A percentile compares a stretch with the other conserved stretches of the same genome.
Conservation (phyloP, 2,329 filamentous ascomycete species). For the Neophaeococcomyces aloes region DNA sequence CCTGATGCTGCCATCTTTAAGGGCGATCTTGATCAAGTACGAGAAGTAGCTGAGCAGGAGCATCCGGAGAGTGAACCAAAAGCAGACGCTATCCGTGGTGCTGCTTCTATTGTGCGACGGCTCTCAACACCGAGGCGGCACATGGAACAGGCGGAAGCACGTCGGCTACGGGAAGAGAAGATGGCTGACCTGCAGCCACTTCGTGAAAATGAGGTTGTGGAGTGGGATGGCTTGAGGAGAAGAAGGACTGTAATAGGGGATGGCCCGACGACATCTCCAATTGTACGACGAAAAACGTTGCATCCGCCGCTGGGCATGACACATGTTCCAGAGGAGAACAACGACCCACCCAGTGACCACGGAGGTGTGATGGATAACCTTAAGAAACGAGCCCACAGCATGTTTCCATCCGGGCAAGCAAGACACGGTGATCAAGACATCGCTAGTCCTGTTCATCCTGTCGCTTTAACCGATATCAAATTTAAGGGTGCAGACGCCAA, state of each 20-base stretch:
- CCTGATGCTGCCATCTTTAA: conserved; percentile 86
- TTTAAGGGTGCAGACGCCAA: conserved; percentile 41
- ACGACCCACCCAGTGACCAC: conserved; percentile 24
- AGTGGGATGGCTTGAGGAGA: conserved; percentile 85
- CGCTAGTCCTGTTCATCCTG: conserved; percentile 48
- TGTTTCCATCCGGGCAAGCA: conserved; percentile 28
- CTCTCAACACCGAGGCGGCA: conserved; percentile 66
- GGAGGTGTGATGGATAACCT: conserved; percentile 30
- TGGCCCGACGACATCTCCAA: conserved; percentile 34
- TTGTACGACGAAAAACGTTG: conserved; percentile 36
- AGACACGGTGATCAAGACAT: conserved; percentile 24
- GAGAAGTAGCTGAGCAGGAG: conserved; percentile 87
- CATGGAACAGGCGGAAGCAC: conserved; percentile 70
- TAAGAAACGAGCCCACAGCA: conserved; percentile 30
- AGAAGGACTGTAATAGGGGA: conserved; percentile 49
- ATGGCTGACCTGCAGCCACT: conserved; percentile 59
- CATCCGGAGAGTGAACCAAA: conserved; percentile 95
- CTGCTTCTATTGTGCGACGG: conserved; percentile 75
- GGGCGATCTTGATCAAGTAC: conserved; percentile 87
- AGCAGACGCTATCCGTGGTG: conserved; percentile 86
- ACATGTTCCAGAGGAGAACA: conserved; percentile 56
- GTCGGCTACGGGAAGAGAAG: conserved; percentile 69
- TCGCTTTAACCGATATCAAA: conserved; percentile 52
- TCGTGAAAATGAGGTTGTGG: conserved; percentile 66
- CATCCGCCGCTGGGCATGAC: conserved; percentile 85